Conservation (phyloP, 2,329 filamentous ascomycete species). For the Aspergillus floridensis region DNA sequence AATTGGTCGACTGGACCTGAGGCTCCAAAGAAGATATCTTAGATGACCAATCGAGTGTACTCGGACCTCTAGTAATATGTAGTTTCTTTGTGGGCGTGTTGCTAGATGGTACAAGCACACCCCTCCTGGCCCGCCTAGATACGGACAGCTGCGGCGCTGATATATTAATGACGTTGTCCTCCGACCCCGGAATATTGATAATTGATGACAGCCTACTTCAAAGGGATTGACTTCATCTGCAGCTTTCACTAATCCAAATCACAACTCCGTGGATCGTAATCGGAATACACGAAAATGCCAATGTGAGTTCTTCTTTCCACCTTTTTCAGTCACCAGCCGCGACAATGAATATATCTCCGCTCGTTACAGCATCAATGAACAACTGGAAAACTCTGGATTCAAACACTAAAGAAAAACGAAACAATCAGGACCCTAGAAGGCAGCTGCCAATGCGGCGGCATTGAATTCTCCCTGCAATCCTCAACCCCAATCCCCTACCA, state of each 20-base stretch:
- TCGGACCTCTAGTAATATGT: not conserved
- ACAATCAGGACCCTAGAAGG: conserved; percentile 46
- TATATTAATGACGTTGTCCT: conserved; percentile 11
- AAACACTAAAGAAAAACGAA: conserved; percentile 13
- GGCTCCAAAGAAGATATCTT: not conserved
- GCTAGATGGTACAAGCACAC: too few species aligned
- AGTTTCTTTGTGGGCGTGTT: not conserved
- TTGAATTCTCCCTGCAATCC: conserved; percentile 48
- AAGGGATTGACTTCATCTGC: not conserved
- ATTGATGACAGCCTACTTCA: not conserved
- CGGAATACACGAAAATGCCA: not conserved
- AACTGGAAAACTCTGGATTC: not conserved
- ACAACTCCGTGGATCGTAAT: not conserved
- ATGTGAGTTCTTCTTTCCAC: not conserved
- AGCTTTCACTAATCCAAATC: not conserved
- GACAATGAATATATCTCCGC: not conserved
- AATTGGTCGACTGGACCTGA: not conserved
- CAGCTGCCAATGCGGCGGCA: conserved; percentile 49
- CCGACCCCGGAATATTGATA: not conserved
- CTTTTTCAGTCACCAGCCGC: not conserved
- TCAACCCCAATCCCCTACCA: conserved; percentile 50
- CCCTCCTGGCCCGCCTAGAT: not conserved
- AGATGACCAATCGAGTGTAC: not conserved
- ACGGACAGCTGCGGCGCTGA: not conserved
- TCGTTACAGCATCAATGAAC: not conserved